A percentile compares a stretch with the other conserved stretches of the same genome.
Evolutionary conservation across 257 asterid species (phyloP).

Genomic region (Schizonepeta tenuifolia): DNA sequence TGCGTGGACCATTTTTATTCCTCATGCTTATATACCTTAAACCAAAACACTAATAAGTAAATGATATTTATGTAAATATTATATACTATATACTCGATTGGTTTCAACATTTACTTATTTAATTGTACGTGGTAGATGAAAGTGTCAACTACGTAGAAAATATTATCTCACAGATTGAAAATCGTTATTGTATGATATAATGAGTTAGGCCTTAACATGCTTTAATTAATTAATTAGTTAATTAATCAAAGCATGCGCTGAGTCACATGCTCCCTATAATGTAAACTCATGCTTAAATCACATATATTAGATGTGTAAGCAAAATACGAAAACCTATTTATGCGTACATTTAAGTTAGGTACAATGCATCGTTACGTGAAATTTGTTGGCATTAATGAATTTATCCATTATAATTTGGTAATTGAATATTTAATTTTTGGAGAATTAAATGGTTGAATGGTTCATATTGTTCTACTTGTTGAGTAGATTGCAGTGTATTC

Average conservation of each 20-base stretch:
- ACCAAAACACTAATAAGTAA: not conserved
- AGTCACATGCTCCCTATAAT: too few species aligned
- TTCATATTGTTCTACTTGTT: too few species aligned
- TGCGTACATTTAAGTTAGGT: too few species aligned
- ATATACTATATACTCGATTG: not conserved
- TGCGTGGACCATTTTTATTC: constrained; percentile 31
- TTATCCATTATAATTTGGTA: too few species aligned
- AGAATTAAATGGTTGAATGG: too few species aligned
- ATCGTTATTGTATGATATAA: not conserved
- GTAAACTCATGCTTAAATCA: too few species aligned
- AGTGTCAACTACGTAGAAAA: constrained; percentile 18
- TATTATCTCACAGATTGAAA: not conserved
- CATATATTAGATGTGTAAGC: too few species aligned
- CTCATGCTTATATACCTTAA: constrained; percentile 4
- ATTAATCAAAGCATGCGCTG: constrained; percentile 33
- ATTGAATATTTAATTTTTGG: too few species aligned
- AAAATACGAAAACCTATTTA: too few species aligned
- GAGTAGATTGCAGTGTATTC: too few species aligned
- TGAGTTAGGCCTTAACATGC: constrained; percentile 18
- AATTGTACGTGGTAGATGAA: constrained; percentile 22
- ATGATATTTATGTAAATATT: not conserved
- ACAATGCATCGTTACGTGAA: too few species aligned
- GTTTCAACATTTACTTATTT: not conserved
- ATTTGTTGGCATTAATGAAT: too few species aligned
- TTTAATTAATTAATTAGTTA: constrained; percentile 13